Percentiles rank a stretch among this genome's conserved stretches.
Conservation (phyloP, 306 rosid genomes). For the Boehmeria nivea region DNA sequence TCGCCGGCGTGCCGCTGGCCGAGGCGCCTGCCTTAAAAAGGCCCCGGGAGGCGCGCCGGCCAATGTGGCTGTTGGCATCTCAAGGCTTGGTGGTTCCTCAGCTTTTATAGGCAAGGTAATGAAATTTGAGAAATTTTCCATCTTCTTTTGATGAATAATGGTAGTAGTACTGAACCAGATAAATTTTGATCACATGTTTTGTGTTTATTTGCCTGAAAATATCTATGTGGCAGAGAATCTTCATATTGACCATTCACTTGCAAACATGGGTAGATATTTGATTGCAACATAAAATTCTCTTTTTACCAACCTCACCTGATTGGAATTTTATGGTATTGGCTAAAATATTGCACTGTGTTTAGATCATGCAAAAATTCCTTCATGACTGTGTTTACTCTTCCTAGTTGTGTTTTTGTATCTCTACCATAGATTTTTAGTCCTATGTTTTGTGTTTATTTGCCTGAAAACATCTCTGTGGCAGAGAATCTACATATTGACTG, state of each 20-base stretch:
- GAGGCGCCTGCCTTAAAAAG: slow-evolving; percentile 87
- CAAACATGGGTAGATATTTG: not conserved
- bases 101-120: slow-evolving; percentile 85
- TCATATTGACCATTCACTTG: slow-evolving; percentile 1
- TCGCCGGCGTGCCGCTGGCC: slow-evolving; percentile 79
- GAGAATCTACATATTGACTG: not conserved
- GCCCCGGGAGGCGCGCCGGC: slow-evolving; percentile 99
- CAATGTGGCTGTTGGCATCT: slow-evolving; percentile 83
- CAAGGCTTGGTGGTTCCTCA: slow-evolving; percentile 75
- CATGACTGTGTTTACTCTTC: too few relatives aligned
- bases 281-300: too few relatives aligned
- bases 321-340: too few relatives aligned
- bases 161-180: not conserved
- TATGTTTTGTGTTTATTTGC: not conserved
- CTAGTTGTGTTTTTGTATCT: too few relatives aligned
- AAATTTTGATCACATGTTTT: not conserved
- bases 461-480: not conserved
- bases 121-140: slow-evolving; percentile 5
- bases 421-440: too few relatives aligned
- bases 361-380: too few relatives aligned
- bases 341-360: too few relatives aligned
- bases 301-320: too few relatives aligned
- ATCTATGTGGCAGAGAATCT: slow-evolving; percentile 4
- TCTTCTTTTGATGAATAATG: slow-evolving; percentile 2
- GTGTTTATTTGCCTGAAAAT: not conserved